These are phyloP conservation scores for Pachyrhizus erosus DNA, from an alignment of 306 rosid genomes.

Conservation along the genomic window DNA sequence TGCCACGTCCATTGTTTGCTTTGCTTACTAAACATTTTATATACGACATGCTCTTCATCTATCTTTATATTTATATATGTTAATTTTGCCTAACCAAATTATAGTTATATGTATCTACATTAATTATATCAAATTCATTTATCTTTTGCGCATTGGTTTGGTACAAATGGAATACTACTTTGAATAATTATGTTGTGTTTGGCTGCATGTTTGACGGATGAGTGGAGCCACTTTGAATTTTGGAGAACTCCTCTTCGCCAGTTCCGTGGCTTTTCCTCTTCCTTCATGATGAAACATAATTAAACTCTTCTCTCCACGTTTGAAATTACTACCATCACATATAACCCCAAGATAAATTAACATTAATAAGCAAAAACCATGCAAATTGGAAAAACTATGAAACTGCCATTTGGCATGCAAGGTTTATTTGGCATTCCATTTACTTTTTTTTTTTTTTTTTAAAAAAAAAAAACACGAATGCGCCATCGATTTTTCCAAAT, in stretches of 20 bases:
- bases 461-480: too few species aligned
- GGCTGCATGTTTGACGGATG: slow-evolving; percentile 35
- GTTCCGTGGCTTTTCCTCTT: slow-evolving; percentile 26
- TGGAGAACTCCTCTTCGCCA: slow-evolving; percentile 20
- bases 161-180: slow-evolving; percentile 33
- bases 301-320: neutral
- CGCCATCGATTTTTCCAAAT: too few species aligned
- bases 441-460: too few species aligned
- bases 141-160: slow-evolving; percentile 36
- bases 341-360: neutral
- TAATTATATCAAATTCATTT: slow-evolving; percentile 1
- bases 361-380: neutral
- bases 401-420: slow-evolving; percentile 31
- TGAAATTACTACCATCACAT: neutral
- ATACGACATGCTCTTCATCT: slow-evolving; percentile 42
- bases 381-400: slow-evolving; percentile 17
- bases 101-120: neutral
- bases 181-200: slow-evolving; percentile 24
- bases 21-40: slow-evolving; percentile 48
- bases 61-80: neutral
- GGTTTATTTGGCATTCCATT: too few species aligned
- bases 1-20: slow-evolving; percentile 63
- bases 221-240: slow-evolving; percentile 41
- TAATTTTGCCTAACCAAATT: neutral
- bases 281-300: neutral